These are phyloP conservation scores for Orbilia javanica DNA, from an alignment of 2,329 filamentous ascomycete species.

Conservation along the genomic window DNA sequence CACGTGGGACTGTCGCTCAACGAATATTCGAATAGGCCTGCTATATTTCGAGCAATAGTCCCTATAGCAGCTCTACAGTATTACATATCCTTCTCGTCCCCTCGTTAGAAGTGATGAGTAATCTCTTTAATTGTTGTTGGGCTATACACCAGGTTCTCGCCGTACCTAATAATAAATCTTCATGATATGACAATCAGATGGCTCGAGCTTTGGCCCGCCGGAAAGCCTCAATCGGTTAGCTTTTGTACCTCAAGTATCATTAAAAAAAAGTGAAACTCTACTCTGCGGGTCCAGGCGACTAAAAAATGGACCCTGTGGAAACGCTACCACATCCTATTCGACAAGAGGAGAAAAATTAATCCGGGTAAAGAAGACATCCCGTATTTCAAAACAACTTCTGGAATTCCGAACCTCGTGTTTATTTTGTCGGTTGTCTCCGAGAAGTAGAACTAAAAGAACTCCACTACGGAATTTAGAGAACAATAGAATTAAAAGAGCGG, in stretches of 20 bases:
- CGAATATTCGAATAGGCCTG: neutral
- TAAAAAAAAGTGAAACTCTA: neutral
- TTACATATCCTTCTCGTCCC: neutral
- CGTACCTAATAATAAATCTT: neutral
- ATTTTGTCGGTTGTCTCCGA: constrained; percentile 1
- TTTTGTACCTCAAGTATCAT: neutral
- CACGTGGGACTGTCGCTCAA: constrained; percentile 3
- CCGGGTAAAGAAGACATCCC: neutral
- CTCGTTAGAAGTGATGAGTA: neutral
- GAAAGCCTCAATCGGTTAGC: neutral
- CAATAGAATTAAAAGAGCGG: constrained; percentile 13
- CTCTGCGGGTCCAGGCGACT: constrained; percentile 10
- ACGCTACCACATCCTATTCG: constrained; percentile 17
- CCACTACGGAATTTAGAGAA: neutral
- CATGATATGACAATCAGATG: constrained; percentile 15
- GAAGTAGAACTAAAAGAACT: neutral
- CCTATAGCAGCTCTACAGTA: neutral
- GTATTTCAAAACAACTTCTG: too few relatives aligned
- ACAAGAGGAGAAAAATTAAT: neutral
- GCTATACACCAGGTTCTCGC: neutral
- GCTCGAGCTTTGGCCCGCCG: constrained; percentile 2
- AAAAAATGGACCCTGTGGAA: constrained; percentile 2
- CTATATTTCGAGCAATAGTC: neutral
- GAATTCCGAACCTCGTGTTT: constrained; percentile 16
- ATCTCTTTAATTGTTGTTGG: constrained; percentile 7